phyloP scores from a whole-genome alignment of 2,329 filamentous ascomycete species.

The Beauveria australis region DNA sequence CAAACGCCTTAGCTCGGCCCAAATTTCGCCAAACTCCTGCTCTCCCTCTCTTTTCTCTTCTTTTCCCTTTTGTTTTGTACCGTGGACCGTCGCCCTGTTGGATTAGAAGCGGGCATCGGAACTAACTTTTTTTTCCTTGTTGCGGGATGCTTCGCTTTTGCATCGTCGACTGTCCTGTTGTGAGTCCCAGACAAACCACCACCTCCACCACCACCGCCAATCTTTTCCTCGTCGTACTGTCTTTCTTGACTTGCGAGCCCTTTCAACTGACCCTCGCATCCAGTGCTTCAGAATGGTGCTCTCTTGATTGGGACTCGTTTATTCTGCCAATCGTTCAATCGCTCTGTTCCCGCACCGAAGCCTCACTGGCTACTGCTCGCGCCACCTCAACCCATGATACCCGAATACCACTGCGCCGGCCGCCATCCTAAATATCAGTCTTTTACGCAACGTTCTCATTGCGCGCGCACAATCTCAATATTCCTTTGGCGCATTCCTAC shows the following conservation, averaged over 20 bases:
- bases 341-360: background rate
- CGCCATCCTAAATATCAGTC: background rate
- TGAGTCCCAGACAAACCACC: background rate
- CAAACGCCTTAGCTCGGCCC: background rate
- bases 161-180: slow-evolving; percentile 1
- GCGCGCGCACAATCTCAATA: background rate
- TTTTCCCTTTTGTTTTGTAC: background rate
- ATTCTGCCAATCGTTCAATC: background rate
- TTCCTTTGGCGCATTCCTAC: background rate
- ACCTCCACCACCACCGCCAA: background rate
- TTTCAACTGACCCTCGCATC: background rate
- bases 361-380: background rate
- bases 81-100: background rate
- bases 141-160: slow-evolving; percentile 1
- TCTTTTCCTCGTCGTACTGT: background rate
- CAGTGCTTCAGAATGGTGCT: slow-evolving; percentile 1
- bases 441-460: background rate
- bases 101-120: background rate
- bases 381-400: background rate
- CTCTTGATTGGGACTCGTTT: background rate
- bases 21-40: background rate
- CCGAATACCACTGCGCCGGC: slow-evolving; percentile 1
- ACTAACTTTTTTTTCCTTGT: background rate
- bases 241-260: background rate
- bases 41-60: background rate